Evolutionary conservation across 345 rosid genomes (phyloP).

Genomic region (Acer campestre): DNA sequence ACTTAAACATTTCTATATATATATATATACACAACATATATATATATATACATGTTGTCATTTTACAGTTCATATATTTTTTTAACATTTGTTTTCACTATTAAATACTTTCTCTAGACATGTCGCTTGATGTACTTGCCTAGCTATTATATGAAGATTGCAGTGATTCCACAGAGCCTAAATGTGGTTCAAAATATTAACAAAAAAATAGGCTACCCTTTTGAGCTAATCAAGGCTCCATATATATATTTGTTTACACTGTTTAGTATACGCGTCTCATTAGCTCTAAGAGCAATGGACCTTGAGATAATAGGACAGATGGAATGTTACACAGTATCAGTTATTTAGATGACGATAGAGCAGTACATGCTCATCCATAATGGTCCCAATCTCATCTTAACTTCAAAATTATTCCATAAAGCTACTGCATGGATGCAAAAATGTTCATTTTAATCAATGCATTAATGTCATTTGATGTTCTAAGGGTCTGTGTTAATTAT

Average conservation of each 20-base stretch:
- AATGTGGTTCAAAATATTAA: not conserved
- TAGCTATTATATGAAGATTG: not conserved
- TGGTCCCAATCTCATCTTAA: not conserved
- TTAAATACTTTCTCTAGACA: not conserved
- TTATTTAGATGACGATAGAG: constrained; percentile 5
- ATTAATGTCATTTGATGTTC: not conserved
- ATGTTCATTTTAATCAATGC: not conserved
- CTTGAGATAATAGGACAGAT: not conserved
- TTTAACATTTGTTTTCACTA: not conserved
- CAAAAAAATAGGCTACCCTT: not conserved
- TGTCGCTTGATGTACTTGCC: not conserved
- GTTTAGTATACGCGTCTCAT: not conserved
- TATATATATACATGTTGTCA: not conserved
- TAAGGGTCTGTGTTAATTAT: not conserved
- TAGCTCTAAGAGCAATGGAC: constrained; percentile 4
- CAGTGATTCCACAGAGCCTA: constrained; percentile 5
- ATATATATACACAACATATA: not conserved
- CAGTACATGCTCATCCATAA: not conserved
- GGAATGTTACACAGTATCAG: constrained; percentile 15
- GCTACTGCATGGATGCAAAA: too few relatives aligned
- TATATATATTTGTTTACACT: not conserved
- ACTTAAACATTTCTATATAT: too few relatives aligned
- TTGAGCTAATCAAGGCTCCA: not conserved
- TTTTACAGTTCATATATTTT: constrained; percentile 1
- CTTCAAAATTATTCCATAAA: not conserved